Conservation (phyloP, 441 rosid species). For the Syzygium malaccense region DNA sequence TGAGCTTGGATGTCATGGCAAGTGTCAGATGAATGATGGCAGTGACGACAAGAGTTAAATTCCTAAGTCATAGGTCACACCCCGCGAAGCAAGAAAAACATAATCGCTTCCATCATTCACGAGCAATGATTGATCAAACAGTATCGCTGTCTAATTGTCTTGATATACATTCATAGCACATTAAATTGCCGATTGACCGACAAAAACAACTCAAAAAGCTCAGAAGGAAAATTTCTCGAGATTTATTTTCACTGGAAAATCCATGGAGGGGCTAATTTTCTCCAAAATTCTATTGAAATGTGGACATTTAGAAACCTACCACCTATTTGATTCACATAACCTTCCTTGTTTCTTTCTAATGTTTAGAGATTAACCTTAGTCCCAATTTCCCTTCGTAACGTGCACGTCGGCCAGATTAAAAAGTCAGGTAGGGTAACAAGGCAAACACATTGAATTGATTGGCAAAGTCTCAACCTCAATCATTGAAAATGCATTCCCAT, state of each 20-base stretch:
- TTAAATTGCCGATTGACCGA: neutral
- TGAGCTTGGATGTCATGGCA: neutral
- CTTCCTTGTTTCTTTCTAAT: neutral
- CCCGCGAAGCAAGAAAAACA: neutral
- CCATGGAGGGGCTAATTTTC: neutral
- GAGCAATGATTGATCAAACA: neutral
- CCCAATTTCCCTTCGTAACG: neutral
- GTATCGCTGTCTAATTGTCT: neutral
- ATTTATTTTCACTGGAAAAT: neutral
- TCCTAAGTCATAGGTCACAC: neutral
- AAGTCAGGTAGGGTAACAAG: neutral
- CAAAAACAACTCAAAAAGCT: neutral
- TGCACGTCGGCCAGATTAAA: neutral
- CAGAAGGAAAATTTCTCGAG: neutral
- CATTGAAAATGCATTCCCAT: neutral
- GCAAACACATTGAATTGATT: neutral
- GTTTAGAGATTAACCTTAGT: neutral
- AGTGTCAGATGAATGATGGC: neutral
- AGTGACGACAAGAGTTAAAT: neutral
- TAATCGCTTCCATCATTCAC: neutral
- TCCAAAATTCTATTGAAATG: neutral
- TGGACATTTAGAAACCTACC: neutral
- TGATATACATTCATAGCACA: neutral
- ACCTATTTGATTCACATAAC: neutral
- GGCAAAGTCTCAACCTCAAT: neutral